These are phyloP conservation scores for Ceratocystis papillata DNA, from an alignment of 2,329 filamentous ascomycete genomes.

Conservation along the genomic window DNA sequence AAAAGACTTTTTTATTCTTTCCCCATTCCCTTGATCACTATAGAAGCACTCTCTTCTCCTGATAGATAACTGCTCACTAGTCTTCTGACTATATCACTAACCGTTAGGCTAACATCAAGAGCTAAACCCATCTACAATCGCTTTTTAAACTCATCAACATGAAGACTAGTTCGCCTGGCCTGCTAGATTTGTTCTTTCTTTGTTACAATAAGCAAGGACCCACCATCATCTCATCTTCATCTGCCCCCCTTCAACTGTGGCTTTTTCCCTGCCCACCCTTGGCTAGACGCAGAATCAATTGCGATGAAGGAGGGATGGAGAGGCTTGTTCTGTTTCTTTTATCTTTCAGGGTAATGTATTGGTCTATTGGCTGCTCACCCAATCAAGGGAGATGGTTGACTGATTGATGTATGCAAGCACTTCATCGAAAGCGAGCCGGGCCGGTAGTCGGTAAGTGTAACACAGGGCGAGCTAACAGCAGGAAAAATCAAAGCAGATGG, in stretches of 20 bases:
- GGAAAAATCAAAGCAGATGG: neutral
- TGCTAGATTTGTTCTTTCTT: neutral
- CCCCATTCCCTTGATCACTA: neutral
- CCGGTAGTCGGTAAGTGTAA: neutral
- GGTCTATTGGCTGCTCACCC: neutral
- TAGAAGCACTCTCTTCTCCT: neutral
- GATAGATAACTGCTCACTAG: neutral
- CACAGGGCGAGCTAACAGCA: neutral
- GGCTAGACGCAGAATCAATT: neutral
- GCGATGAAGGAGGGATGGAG: neutral
- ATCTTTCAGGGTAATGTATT: neutral
- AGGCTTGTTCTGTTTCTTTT: neutral
- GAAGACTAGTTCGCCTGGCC: too few relatives aligned
- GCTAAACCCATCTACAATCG: neutral
- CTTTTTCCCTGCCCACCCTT: neutral
- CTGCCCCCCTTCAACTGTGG: neutral
- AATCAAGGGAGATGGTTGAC: neutral
- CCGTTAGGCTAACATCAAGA: neutral
- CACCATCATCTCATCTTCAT: constrained; percentile 2
- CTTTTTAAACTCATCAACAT: neutral
- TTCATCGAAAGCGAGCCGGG: neutral
- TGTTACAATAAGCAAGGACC: neutral
- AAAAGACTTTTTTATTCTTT: neutral
- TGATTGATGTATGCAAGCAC: constrained; percentile 1
- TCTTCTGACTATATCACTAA: neutral